These are phyloP conservation scores for Colletotrichum horii DNA, from an alignment of 2,329 filamentous ascomycete genomes.

Conservation along the genomic window DNA sequence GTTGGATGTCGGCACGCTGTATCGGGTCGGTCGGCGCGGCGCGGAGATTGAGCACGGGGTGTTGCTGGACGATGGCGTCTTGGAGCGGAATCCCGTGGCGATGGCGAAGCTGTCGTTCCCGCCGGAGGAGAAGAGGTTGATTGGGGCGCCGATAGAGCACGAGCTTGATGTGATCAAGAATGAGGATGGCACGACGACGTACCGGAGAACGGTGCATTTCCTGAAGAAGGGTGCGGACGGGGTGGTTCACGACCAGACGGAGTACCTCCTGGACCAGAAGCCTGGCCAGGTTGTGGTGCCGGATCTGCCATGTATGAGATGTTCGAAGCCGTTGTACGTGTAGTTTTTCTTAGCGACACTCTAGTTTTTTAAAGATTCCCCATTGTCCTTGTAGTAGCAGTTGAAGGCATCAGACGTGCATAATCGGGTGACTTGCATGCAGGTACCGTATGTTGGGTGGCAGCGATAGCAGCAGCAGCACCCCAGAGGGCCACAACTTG, in stretches of 20 bases:
- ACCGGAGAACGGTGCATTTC: conserved; percentile 6
- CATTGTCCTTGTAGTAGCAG: background rate
- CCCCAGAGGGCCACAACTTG: background rate
- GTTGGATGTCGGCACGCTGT: conserved; percentile 2
- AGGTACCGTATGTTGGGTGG: background rate
- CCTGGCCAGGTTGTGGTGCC: background rate
- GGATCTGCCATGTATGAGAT: conserved; percentile 1
- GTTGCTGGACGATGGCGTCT: background rate
- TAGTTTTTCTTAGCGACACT: background rate
- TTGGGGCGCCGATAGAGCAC: conserved; percentile 2
- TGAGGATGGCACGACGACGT: background rate
- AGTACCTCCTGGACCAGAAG: conserved; percentile 7
- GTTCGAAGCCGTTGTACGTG: background rate
- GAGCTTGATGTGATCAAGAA: background rate
- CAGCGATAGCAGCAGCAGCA: background rate
- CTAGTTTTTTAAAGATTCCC: background rate
- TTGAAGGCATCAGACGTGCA: background rate
- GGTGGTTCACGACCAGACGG: background rate
- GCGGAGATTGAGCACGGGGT: conserved; percentile 18
- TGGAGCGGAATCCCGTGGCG: background rate
- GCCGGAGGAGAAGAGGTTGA: background rate
- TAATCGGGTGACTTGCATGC: background rate
- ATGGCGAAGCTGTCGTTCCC: background rate
- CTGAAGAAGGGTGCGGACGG: background rate
- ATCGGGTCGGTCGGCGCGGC: background rate